phyloP scores from a whole-genome alignment of 169 alveolate genomes.

The Cryptosporidium felis region DNA sequence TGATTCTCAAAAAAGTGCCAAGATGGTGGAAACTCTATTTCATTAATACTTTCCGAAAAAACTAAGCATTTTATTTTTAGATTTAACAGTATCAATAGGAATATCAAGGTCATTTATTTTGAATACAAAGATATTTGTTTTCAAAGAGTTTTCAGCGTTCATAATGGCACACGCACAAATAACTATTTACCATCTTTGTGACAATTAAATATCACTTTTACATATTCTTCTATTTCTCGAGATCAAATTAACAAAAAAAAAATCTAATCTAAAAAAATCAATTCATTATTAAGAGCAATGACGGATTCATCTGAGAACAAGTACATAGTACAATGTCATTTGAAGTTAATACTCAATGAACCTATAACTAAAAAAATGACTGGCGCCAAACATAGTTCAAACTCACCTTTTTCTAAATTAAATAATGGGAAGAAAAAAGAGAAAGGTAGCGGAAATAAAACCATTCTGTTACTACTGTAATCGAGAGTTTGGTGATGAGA shows the following conservation, averaged over 20 bases:
- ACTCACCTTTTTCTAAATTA: background rate
- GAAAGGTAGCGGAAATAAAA: conserved; percentile 88
- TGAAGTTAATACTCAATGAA: background rate
- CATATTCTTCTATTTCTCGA: conserved; percentile 21
- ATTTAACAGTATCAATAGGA: background rate
- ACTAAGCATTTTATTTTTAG: background rate
- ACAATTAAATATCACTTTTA: background rate
- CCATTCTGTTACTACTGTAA: conserved; percentile 98
- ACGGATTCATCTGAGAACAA: no score
- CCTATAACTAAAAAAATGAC: background rate
- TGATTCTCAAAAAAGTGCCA: conserved; percentile 72
- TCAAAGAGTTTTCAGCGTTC: background rate
- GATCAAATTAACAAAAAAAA: background rate
- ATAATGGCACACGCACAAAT: background rate
- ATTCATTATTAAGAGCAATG: no score
- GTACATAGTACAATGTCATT: no score
- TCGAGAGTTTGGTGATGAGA: conserved; percentile 95
- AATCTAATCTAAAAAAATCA: no score
- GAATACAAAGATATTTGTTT: background rate
- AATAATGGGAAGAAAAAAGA: conserved; percentile 92
- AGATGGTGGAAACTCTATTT: conserved; percentile 63
- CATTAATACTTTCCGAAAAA: background rate
- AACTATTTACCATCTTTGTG: background rate
- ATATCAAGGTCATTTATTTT: background rate
- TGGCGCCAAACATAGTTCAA: conserved; percentile 31